Base-by-base conservation (phyloP, 2,329 filamentous ascomycete genomes). In the Fusarium aywerte region DNA sequence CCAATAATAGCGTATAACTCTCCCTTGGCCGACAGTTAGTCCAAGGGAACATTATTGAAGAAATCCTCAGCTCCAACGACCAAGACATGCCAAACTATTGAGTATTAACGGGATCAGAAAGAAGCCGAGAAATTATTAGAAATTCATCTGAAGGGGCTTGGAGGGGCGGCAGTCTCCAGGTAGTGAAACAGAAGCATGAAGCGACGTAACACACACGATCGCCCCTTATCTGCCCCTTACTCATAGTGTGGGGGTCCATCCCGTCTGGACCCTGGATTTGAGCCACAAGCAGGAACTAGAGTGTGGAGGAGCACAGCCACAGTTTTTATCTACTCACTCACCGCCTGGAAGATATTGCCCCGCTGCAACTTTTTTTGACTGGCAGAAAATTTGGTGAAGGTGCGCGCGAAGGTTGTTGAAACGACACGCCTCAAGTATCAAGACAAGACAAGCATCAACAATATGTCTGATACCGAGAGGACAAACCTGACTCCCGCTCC, bases 381-480 rank as follows among this genome's bases (percentile, higher is more conserved):
- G 71, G 71, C 71, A 73, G 71, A 73, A 73, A 73, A 66, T 57
- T 73, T 71, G 56, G 67, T 67, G 63, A 71, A 61, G 45, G 39
- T n/a, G 58, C 56, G 58, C 56, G 36, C 39, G 54, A 43, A 33
- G 50, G 53, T 64, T 36, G 35, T 16, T 43, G 45, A 33, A 59
- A 58, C 58, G 40, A 61, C 56, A 64, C 39, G 35, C 44, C 45
- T 65, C 21, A 42, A n/a, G 18, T 55, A 60, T 50, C 51, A 43
- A 38, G 29, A 32, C 49, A 21, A 43, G 23, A 45, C 44, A 56
- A 20, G 18, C 44, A 61, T 29, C 33, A 58, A 56, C 50, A 79
- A 38, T 48, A 87, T 88, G 83, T 83, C 83, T 29, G 75, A 72
- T 51, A 69, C 72, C 62, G 56, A 75, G 71, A 69, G 62, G 42